These are phyloP conservation scores for Trifolium subterraneum DNA, from an alignment of 306 rosid genomes.

Conservation along the genomic window DNA sequence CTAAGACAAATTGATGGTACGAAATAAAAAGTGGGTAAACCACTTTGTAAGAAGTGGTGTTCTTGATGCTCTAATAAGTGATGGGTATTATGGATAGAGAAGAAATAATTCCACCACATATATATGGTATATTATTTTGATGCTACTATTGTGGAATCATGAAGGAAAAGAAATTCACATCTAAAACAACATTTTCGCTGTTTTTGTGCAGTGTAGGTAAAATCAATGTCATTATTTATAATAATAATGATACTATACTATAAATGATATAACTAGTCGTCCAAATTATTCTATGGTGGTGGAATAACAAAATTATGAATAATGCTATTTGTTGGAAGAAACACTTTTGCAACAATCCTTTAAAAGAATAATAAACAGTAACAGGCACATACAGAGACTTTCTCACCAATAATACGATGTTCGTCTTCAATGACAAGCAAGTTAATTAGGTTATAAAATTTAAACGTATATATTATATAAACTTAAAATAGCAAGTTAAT, in stretches of 20 bases:
- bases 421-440: neutral
- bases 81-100: conserved; percentile 26
- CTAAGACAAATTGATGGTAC: conserved; percentile 40
- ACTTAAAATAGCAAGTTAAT: too few species aligned
- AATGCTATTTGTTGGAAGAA: neutral
- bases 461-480: too few species aligned
- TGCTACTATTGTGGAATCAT: conserved; percentile 31
- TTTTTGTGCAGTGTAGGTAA: neutral
- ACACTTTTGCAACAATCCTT: neutral
- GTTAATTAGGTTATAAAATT: too few species aligned
- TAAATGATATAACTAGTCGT: neutral
- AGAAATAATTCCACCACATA: conserved; percentile 26
- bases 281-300: neutral
- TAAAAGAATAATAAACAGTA: neutral
- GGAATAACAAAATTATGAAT: neutral
- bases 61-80: conserved; percentile 41
- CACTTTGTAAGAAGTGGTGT: conserved; percentile 30
- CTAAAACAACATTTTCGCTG: conserved; percentile 13
- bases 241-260: neutral
- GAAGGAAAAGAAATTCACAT: conserved; percentile 27
- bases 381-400: neutral
- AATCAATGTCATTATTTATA: neutral
- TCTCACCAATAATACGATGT: neutral
- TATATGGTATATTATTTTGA: conserved; percentile 25
- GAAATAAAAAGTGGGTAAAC: conserved; percentile 35